These are phyloP conservation scores for Geotrichum cucujoidarum DNA, from an alignment of 1,139 yeast genomes.

Conservation along the genomic window DNA sequence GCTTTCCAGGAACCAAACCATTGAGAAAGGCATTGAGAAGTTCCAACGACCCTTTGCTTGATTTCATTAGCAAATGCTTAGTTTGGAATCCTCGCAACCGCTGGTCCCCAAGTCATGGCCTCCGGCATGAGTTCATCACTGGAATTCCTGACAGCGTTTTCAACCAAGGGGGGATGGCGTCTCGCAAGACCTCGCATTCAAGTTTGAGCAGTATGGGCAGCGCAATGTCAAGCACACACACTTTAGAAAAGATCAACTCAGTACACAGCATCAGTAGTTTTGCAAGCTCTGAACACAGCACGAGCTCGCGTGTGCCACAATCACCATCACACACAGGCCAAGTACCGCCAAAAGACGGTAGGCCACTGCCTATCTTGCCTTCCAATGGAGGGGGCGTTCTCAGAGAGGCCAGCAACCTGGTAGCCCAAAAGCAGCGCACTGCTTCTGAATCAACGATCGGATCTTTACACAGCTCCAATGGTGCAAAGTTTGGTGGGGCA, in stretches of 20 bases:
- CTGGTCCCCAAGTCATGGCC: constrained; percentile 42
- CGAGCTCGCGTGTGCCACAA: not conserved
- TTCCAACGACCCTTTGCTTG: constrained; percentile 37
- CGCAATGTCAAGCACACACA: not conserved
- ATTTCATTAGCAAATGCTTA: constrained; percentile 39
- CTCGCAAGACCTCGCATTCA: constrained; percentile 38
- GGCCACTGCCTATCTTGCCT: not conserved
- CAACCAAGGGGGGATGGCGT: not conserved
- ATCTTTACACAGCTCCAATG: no score
- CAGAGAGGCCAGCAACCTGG: not conserved
- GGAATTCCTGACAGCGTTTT: constrained; percentile 21
- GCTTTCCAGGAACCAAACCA: constrained; percentile 33
- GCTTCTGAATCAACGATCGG: not conserved
- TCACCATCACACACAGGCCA: not conserved
- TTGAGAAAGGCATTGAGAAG: constrained; percentile 30
- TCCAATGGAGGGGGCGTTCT: not conserved
- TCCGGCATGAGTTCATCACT: constrained; percentile 42
- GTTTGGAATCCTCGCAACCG: constrained; percentile 55
- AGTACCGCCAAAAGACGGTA: not conserved
- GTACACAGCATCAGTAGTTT: not conserved
- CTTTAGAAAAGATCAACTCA: not conserved
- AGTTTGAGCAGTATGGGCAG: not conserved
- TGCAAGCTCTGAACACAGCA: not conserved
- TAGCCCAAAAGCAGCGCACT: not conserved
- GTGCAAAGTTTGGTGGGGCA: no score